Evolutionary conservation across 2,329 filamentous ascomycete species (phyloP).

Genomic region (Neofusicoccum ribis): DNA sequence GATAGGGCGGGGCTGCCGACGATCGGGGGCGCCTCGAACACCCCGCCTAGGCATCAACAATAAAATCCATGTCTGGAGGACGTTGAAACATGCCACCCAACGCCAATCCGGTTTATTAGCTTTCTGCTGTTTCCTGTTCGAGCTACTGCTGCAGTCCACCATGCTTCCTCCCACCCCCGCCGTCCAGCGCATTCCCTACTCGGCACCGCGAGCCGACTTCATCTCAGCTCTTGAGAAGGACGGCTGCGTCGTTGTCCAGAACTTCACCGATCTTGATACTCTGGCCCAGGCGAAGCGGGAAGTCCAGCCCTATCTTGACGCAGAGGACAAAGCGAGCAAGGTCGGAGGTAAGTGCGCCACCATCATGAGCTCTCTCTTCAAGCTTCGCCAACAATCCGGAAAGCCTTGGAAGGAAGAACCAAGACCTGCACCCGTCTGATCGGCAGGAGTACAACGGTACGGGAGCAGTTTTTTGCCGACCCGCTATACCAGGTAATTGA

Average conservation of each 20-base stretch:
- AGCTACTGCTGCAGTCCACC: not conserved
- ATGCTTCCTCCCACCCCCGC: conserved; percentile 6
- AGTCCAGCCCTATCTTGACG: conserved; percentile 32
- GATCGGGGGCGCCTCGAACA: not conserved
- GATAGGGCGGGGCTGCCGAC: conserved; percentile 9
- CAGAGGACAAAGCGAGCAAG: conserved; percentile 25
- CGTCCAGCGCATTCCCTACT: conserved; percentile 23
- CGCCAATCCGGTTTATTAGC: not conserved
- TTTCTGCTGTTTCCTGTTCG: not conserved
- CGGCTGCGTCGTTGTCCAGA: conserved; percentile 36
- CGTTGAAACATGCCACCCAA: not conserved
- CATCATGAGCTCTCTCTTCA: not conserved
- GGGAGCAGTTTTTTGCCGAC: conserved; percentile 37
- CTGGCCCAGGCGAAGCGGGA: conserved; percentile 31
- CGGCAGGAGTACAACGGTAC: conserved; percentile 37
- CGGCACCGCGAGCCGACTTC: conserved; percentile 25
- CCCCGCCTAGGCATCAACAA: not conserved
- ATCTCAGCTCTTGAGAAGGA: conserved; percentile 36
- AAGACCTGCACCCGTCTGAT: conserved; percentile 39
- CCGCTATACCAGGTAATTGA: conserved; percentile 25
- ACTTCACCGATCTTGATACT: conserved; percentile 31
- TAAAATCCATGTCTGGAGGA: not conserved
- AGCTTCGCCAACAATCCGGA: conserved; percentile 3
- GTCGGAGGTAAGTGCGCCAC: conserved; percentile 26
- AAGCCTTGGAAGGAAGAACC: conserved; percentile 36